A percentile compares a stretch with the other conserved stretches of the same genome.
Conservation (phyloP, 257 asterid species). For the Ocimum tenuiflorum region DNA sequence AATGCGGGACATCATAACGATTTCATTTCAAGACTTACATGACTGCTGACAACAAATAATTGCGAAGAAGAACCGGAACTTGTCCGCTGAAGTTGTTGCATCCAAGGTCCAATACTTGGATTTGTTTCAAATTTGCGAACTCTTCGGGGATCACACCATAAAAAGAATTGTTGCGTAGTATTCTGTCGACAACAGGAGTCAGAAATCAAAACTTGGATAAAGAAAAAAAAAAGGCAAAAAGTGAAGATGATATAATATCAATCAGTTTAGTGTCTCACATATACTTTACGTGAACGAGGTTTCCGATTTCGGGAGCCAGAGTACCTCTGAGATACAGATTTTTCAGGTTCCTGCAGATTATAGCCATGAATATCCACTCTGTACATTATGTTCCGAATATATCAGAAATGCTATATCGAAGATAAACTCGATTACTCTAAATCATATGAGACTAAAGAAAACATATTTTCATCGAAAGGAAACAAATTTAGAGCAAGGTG, state of each 20-base stretch:
- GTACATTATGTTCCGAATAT: not conserved
- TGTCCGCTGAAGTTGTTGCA: slow-evolving; percentile 66
- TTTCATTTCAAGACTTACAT: slow-evolving; percentile 44
- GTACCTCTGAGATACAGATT: slow-evolving; percentile 64
- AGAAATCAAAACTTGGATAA: not conserved
- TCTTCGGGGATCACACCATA: slow-evolving; percentile 63
- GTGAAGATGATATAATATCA: not conserved
- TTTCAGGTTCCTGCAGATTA: slow-evolving; percentile 54
- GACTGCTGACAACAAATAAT: slow-evolving; percentile 34
- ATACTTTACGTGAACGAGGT: slow-evolving; percentile 48
- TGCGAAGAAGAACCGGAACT: slow-evolving; percentile 45
- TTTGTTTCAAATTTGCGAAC: slow-evolving; percentile 40
- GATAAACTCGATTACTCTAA: no score
- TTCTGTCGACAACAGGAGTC: slow-evolving; percentile 34
- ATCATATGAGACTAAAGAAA: no score
- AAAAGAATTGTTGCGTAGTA: slow-evolving; percentile 73
- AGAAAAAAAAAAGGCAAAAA: not conserved
- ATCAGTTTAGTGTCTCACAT: slow-evolving; percentile 40
- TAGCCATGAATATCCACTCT: not conserved
- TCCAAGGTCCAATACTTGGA: slow-evolving; percentile 76
- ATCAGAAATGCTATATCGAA: no score
- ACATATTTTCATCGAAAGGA: no score
- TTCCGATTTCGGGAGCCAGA: slow-evolving; percentile 56
- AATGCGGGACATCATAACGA: no score
- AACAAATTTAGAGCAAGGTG: no score